phyloP scores from a whole-genome alignment of 2,329 filamentous ascomycete species.

The Cryoendolithus antarcticus region DNA sequence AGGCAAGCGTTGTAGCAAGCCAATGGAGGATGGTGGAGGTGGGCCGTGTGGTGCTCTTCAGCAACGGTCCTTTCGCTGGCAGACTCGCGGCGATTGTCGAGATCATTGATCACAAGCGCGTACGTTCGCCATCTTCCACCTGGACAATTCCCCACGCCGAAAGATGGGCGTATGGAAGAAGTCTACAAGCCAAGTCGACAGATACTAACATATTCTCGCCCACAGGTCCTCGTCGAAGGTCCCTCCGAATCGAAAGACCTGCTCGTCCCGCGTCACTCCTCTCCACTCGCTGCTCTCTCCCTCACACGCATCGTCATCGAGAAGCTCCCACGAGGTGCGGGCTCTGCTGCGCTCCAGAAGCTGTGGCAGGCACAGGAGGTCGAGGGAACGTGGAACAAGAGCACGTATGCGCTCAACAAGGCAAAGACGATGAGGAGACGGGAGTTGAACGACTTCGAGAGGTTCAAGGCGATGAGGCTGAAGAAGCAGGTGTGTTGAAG shows the following conservation, averaged over 20 bases:
- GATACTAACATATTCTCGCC: not conserved
- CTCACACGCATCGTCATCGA: constrained; percentile 82
- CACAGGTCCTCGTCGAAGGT: constrained; percentile 89
- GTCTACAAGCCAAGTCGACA: too few relatives aligned
- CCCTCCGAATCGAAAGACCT: constrained; percentile 70
- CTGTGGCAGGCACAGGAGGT: constrained; percentile 85
- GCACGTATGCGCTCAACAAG: constrained; percentile 89
- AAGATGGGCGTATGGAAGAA: too few relatives aligned
- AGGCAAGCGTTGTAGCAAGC: constrained; percentile 32
- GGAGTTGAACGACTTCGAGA: constrained; percentile 93
- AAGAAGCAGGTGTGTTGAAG: constrained; percentile 77
- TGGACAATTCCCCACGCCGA: too few relatives aligned
- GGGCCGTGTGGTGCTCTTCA: constrained; percentile 90
- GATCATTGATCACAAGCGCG: constrained; percentile 99
- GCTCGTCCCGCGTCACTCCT: constrained; percentile 74
- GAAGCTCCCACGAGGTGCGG: constrained; percentile 73
- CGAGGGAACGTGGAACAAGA: constrained; percentile 85
- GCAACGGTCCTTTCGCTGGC: constrained; percentile 67
- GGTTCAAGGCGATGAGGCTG: constrained; percentile 98
- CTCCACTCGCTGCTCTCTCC: constrained; percentile 69
- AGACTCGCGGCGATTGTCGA: constrained; percentile 91
- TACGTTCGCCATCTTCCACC: constrained; percentile 35
- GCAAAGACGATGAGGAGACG: constrained; percentile 75
- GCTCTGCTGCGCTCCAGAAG: constrained; percentile 71
- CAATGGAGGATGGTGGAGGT: constrained; percentile 95